Percentiles rank a stretch among this genome's conserved stretches.
Evolutionary conservation across 2,329 filamentous ascomycete species (phyloP).

Genomic region (Stemphylium beticola): DNA sequence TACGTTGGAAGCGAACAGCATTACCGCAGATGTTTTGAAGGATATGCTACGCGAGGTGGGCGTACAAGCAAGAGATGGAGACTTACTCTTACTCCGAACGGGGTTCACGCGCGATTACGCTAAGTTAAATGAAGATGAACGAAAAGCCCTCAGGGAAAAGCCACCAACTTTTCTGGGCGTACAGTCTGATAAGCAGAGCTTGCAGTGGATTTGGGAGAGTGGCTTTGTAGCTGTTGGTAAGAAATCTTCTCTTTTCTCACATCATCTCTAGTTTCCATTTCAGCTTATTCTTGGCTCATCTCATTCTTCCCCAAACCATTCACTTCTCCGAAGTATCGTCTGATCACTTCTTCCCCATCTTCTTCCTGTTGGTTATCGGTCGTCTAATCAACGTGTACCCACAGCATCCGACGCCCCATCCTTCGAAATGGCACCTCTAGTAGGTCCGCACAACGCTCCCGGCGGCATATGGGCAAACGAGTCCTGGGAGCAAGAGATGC

Average conservation of each 20-base stretch:
- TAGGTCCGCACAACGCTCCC: constrained; percentile 39
- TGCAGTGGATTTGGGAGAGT: constrained; percentile 56
- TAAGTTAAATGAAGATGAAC: constrained; percentile 24
- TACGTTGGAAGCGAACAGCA: constrained; percentile 31
- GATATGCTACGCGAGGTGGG: constrained; percentile 45
- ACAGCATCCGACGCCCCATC: constrained; percentile 49
- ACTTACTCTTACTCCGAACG: constrained; percentile 39
- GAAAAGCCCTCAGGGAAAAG: constrained; percentile 35
- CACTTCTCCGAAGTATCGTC: background rate
- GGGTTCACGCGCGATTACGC: constrained; percentile 49
- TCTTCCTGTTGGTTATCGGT: background rate
- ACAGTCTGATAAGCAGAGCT: constrained; percentile 43
- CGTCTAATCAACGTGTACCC: background rate
- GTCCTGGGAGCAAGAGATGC: constrained; percentile 44
- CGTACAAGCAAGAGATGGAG: constrained; percentile 41
- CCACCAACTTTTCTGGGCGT: constrained; percentile 50
- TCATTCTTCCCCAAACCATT: background rate
- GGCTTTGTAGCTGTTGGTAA: constrained; percentile 52
- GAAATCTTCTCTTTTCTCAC: background rate
- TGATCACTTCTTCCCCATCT: background rate
- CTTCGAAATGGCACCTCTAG: constrained; percentile 54
- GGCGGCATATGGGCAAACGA: constrained; percentile 45
- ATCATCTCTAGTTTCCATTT: background rate
- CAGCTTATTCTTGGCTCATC: background rate
- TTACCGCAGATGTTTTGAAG: constrained; percentile 31